Conservation (phyloP, 495 filamentous ascomycete genomes). For the Penicillium riverlandense region DNA sequence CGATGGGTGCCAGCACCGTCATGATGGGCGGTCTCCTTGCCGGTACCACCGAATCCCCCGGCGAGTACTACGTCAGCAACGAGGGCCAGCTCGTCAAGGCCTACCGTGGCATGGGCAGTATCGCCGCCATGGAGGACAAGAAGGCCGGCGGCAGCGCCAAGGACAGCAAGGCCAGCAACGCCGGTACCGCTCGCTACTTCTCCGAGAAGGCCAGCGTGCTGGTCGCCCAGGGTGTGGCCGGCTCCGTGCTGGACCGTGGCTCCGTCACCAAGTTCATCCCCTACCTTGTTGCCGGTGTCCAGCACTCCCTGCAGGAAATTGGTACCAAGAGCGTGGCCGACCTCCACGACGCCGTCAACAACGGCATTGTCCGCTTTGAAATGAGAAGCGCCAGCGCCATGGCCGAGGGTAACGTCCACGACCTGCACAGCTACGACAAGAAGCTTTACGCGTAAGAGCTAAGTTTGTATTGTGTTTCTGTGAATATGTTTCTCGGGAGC, state of each 20-base stretch:
- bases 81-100: slow-evolving; percentile 98
- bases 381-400: slow-evolving; percentile 87
- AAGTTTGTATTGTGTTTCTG: slow-evolving; percentile 13
- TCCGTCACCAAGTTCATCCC: slow-evolving; percentile 92
- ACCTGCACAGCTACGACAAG: slow-evolving; percentile 97
- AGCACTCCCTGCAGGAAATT: slow-evolving; percentile 96
- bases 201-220: slow-evolving; percentile 90
- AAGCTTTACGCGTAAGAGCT: slow-evolving; percentile 81
- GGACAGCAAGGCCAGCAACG: slow-evolving; percentile 81
- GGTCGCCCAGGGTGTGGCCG: slow-evolving; percentile 92
- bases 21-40: slow-evolving; percentile 99
- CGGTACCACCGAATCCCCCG: slow-evolving; percentile 94
- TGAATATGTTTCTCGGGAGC: slow-evolving; percentile 10
- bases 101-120: slow-evolving; percentile 97
- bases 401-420: slow-evolving; percentile 91
- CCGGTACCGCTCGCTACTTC: slow-evolving; percentile 97
- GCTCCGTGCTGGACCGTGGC: slow-evolving; percentile 64
- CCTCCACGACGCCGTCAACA: slow-evolving; percentile 66
- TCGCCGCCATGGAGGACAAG: slow-evolving; percentile 99
- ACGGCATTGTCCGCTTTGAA: slow-evolving; percentile 85
- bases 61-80: slow-evolving; percentile 89
- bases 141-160: slow-evolving; percentile 65
- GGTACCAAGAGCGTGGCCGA: slow-evolving; percentile 70
- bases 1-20: slow-evolving; percentile 87
- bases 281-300: slow-evolving; percentile 88